Evolutionary conservation across 106 monocot genomes (phyloP), one percentile per base, ranked within the genome.

Genomic region (Acorus gramineus): DNA sequence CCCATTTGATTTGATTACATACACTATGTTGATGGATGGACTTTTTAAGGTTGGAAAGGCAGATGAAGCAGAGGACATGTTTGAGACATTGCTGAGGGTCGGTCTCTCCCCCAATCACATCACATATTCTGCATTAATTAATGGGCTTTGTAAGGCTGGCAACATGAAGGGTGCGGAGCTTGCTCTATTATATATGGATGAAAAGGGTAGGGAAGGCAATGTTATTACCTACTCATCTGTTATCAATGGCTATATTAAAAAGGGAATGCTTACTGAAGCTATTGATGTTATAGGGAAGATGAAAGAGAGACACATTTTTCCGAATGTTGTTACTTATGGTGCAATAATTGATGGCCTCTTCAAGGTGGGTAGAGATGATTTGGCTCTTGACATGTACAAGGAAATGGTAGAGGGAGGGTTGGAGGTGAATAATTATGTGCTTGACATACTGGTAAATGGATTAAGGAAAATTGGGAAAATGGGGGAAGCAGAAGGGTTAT

Each of bases 361-460:
- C 60, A 98, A 98, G 77, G 56, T 56, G 51, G 71, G 76, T 44
- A 79, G 83, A 61, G 70, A 77, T 14, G 66, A 83, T 63, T 76
- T 68, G 58, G 92, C 98, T 74, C 62, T 85, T 73, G 62, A 71
- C 8, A 62, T 84, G 64, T 89, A 81, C 52, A 61, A 66, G 49
- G 75, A 81, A 55, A 89, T 98, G 88, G 48, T 47, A 13, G 52
- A 59, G 12, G 73, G 84, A 62, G 92, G 92, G 43, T 4, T 89
- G 5, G 70, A 71, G 53, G 77, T 65, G 50, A 98, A 92, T 67
- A 81, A 76, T 11, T 72, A 69, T 61, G 48, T 81, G 47, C 55
- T 81, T 47, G 92, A 98, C 77, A 59, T 63, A 2, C 54, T 98
- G 69, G 67, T 92, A 11, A 89, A 98, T 84, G 92, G 81, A 52